phyloP scores from a whole-genome alignment of 805 yeast species.

The Ogataea ganodermae region DNA sequence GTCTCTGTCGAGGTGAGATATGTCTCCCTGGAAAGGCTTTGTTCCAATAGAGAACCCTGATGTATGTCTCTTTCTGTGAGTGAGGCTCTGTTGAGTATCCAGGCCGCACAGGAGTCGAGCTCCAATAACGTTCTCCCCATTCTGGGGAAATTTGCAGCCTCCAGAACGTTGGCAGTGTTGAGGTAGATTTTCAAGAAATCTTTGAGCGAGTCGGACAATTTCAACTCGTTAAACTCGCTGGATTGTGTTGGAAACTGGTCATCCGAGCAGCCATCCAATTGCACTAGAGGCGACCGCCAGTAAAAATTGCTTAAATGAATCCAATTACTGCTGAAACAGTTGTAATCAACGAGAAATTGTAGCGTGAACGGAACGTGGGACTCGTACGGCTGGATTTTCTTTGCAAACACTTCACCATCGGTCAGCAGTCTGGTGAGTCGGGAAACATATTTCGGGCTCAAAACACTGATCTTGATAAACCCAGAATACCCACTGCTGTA shows the following conservation, averaged over 20 bases:
- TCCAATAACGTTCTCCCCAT: constrained; percentile 69
- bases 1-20: constrained; percentile 51
- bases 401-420: constrained; percentile 44
- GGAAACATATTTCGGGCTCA: constrained; percentile 60
- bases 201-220: constrained; percentile 37
- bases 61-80: constrained; percentile 52
- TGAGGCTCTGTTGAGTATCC: constrained; percentile 56
- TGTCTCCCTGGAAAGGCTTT: constrained; percentile 14
- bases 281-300: constrained; percentile 58
- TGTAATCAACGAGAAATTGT: constrained; percentile 82
- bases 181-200: constrained; percentile 32
- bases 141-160: constrained; percentile 42
- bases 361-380: constrained; percentile 75
- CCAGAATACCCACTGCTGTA: constrained; percentile 64
- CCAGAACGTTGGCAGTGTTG: constrained; percentile 32
- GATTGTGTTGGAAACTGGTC: constrained; percentile 28
- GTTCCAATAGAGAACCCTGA: constrained; percentile 11
- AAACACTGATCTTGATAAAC: constrained; percentile 66
- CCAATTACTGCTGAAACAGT: constrained; percentile 86
- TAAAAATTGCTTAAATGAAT: constrained; percentile 46
- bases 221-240: constrained; percentile 25
- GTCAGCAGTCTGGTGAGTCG: constrained; percentile 53
- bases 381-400: constrained; percentile 59
- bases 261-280: constrained; percentile 9
- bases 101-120: constrained; percentile 63